These are phyloP conservation scores for Fennellomyces sp. DNA, from an alignment of 371 early-diverging fungal species.

Conservation along the genomic window DNA sequence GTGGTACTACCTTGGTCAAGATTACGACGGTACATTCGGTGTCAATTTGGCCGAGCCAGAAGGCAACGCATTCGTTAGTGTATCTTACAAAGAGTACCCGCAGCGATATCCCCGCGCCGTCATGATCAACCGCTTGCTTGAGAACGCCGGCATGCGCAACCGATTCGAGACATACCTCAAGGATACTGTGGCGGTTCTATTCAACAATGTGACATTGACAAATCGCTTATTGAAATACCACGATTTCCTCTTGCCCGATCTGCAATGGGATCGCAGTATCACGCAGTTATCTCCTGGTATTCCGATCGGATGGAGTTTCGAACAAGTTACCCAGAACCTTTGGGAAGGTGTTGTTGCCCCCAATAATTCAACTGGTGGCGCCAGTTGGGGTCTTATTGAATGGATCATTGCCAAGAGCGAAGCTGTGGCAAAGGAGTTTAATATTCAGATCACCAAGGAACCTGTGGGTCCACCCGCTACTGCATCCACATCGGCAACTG, in stretches of 20 bases:
- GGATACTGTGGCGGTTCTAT: conserved; percentile 41
- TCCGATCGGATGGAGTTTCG: conserved; percentile 51
- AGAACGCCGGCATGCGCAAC: conserved; percentile 35
- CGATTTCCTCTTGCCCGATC: conserved; percentile 51
- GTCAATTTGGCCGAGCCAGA: conserved; percentile 42
- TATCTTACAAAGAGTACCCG: conserved; percentile 43
- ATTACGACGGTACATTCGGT: conserved; percentile 64
- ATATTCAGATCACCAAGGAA: conserved; percentile 32
- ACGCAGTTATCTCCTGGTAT: conserved; percentile 60
- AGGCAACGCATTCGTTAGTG: conserved; percentile 22
- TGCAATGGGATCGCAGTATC: conserved; percentile 58
- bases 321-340: conserved; percentile 44
- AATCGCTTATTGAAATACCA: conserved; percentile 49
- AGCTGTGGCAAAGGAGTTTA: conserved; percentile 47
- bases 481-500: conserved; percentile 7
- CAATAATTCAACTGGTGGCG: conserved; percentile 23
- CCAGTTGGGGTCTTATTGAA: conserved; percentile 51
- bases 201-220: conserved; percentile 51
- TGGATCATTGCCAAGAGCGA: conserved; percentile 43
- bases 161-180: conserved; percentile 52
- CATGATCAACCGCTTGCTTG: conserved; percentile 54
- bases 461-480: conserved; percentile 45
- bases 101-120: conserved; percentile 36
- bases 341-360: conserved; percentile 36
- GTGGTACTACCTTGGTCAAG: conserved; percentile 54